Evolutionary conservation across 2,329 filamentous ascomycete genomes (phyloP).

Genomic region (Davidsoniella eucalypti): DNA sequence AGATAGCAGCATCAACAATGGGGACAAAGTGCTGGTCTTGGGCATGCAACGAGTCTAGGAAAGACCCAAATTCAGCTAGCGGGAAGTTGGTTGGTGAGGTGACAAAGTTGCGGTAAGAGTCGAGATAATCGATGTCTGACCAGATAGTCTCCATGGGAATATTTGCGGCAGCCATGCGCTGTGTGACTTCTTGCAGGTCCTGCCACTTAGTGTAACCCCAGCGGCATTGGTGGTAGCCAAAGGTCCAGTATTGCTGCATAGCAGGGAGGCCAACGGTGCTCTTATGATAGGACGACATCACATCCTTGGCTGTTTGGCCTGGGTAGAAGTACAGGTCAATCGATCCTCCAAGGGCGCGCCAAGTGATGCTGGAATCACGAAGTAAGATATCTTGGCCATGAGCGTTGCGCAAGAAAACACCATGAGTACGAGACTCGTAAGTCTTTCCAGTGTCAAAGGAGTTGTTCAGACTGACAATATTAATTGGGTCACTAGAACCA

Average conservation of each 20-base stretch:
- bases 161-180: conserved; percentile 43
- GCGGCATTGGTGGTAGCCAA: conserved; percentile 65
- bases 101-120: conserved; percentile 37
- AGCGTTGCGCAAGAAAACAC: conserved; percentile 60
- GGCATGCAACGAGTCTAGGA: conserved; percentile 44
- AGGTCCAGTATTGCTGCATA: conserved; percentile 67
- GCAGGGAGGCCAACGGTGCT: conserved; percentile 53
- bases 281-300: conserved; percentile 54
- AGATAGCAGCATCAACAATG: conserved; percentile 57
- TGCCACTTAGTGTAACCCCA: conserved; percentile 65
- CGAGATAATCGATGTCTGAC: conserved; percentile 60
- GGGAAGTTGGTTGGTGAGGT: conserved; percentile 34
- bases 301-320: conserved; percentile 50
- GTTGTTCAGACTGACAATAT: conserved; percentile 28
- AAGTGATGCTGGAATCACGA: conserved; percentile 46
- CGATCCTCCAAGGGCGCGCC: conserved; percentile 57
- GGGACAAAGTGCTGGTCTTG: conserved; percentile 53
- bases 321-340: conserved; percentile 69
- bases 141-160: conserved; percentile 63
- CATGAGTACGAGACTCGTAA: conserved; percentile 56
- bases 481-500: conserved; percentile 27
- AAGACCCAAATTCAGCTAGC: conserved; percentile 12
- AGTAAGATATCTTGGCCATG: conserved; percentile 62
- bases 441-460: conserved; percentile 23
- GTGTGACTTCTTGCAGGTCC: conserved; percentile 47